Evolutionary conservation across 2,329 filamentous ascomycete species (phyloP).

Genomic region (Aspergillus hortae): DNA sequence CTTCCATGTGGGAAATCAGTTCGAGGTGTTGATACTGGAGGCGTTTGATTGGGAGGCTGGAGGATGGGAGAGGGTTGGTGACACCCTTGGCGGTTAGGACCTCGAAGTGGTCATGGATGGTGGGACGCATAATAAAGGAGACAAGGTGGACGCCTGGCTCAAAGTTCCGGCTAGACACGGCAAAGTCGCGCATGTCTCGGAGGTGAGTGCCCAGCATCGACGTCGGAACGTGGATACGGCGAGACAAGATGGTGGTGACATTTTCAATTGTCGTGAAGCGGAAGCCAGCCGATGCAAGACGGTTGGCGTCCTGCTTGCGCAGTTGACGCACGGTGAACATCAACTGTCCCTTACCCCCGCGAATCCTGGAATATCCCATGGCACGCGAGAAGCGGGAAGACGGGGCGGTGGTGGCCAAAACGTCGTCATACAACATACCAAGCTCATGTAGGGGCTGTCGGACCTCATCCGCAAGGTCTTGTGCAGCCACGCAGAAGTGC

Average conservation of each 20-base stretch:
- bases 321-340: slow-evolving; percentile 73
- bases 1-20: slow-evolving; percentile 46
- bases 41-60: slow-evolving; percentile 50
- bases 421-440: slow-evolving; percentile 72
- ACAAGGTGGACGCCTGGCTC: slow-evolving; percentile 40
- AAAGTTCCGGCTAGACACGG: slow-evolving; percentile 25
- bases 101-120: slow-evolving; percentile 59
- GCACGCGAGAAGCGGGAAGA: slow-evolving; percentile 26
- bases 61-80: slow-evolving; percentile 59
- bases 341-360: slow-evolving; percentile 66
- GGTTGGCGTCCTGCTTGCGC: slow-evolving; percentile 56
- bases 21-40: slow-evolving; percentile 56
- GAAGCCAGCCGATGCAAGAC: slow-evolving; percentile 68
- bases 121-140: slow-evolving; percentile 43
- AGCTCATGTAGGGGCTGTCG: slow-evolving; percentile 60
- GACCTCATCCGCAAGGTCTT: slow-evolving; percentile 66
- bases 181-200: slow-evolving; percentile 60
- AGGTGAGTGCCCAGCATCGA: slow-evolving; percentile 61
- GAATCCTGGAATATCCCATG: slow-evolving; percentile 24
- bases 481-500: slow-evolving; percentile 75
- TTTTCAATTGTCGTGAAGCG: slow-evolving; percentile 71
- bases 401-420: slow-evolving; percentile 61
- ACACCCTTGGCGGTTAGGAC: slow-evolving; percentile 57
- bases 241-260: slow-evolving; percentile 65
- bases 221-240: slow-evolving; percentile 69